Conservation (phyloP, 176 grass and related monocot genomes). For the Olyra latifolia region DNA sequence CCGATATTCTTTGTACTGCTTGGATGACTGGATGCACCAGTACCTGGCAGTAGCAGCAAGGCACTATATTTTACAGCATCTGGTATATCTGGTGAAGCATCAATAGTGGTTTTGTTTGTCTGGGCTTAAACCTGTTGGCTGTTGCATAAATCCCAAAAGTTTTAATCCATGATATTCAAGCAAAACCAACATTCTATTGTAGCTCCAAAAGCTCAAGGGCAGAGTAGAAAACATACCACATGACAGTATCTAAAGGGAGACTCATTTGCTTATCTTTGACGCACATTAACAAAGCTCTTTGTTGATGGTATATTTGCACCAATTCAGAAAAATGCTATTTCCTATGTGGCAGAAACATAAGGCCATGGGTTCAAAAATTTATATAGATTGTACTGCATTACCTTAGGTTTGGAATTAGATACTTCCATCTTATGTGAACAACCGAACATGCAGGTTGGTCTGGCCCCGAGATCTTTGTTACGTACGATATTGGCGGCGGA, state of each 20-base stretch:
- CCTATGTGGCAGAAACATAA: constrained; percentile 9
- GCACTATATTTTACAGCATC: neutral
- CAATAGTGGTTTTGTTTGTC: neutral
- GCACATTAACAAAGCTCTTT: neutral
- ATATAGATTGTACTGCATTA: constrained; percentile 22
- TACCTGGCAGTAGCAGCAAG: neutral
- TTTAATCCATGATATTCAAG: neutral
- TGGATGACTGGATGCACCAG: neutral
- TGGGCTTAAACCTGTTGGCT: neutral
- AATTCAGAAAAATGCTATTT: neutral
- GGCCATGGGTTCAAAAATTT: neutral
- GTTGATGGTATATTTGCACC: neutral
- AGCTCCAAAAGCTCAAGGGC: neutral
- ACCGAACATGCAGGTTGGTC: constrained; percentile 62
- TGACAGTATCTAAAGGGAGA: neutral
- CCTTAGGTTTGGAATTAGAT: constrained; percentile 16
- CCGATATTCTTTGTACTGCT: neutral
- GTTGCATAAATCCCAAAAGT: neutral
- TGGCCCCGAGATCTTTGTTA: constrained; percentile 99
- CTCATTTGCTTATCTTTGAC: constrained; percentile 2
- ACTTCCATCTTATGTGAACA: constrained; percentile 33
- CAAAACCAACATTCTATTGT: constrained; percentile 14
- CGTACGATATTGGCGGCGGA: constrained; percentile 94
- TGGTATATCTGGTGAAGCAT: constrained; percentile 1
- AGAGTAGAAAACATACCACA: constrained; percentile 7